A percentile compares a stretch with the other conserved stretches of the same genome.
Conservation (phyloP, 176 grass and related monocot species). For the Elymus sibiricus region DNA sequence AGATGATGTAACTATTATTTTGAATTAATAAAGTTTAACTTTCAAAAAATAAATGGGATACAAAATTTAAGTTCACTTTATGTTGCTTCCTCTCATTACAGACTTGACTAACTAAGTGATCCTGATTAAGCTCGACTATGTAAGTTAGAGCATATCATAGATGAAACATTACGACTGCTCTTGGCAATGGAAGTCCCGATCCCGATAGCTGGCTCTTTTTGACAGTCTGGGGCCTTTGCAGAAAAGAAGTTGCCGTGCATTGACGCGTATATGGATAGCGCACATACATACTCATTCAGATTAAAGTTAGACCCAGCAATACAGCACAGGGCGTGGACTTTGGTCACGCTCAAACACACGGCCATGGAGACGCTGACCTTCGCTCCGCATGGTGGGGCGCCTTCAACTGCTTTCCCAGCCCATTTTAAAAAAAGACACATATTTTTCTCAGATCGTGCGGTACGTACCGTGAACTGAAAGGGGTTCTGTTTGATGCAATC, state of each 20-base stretch:
- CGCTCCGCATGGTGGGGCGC: not conserved
- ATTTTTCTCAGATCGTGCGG: not conserved
- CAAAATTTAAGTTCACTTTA: too few relatives aligned
- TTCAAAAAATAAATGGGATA: too few relatives aligned
- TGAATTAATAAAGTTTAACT: too few relatives aligned
- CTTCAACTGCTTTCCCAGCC: not conserved
- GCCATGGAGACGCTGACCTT: slow-evolving; percentile 22
- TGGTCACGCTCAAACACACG: not conserved
- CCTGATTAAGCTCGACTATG: too few relatives aligned
- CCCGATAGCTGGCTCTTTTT: too few relatives aligned
- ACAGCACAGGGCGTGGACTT: not conserved
- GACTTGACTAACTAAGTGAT: too few relatives aligned
- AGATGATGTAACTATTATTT: too few relatives aligned
- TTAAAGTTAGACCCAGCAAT: not conserved
- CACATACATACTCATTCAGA: not conserved
- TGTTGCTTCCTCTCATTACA: too few relatives aligned
- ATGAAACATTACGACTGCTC: too few relatives aligned
- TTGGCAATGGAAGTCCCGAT: not conserved
- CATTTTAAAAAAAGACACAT: too few relatives aligned
- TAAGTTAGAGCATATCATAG: too few relatives aligned
- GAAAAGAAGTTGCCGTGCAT: not conserved
- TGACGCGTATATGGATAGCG: not conserved
- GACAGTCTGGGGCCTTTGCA: not conserved
- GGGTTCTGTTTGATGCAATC: not conserved
- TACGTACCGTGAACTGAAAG: not conserved